phyloP scores from a whole-genome alignment of 495 filamentous ascomycete species.

The Amniculicola lignicola region DNA sequence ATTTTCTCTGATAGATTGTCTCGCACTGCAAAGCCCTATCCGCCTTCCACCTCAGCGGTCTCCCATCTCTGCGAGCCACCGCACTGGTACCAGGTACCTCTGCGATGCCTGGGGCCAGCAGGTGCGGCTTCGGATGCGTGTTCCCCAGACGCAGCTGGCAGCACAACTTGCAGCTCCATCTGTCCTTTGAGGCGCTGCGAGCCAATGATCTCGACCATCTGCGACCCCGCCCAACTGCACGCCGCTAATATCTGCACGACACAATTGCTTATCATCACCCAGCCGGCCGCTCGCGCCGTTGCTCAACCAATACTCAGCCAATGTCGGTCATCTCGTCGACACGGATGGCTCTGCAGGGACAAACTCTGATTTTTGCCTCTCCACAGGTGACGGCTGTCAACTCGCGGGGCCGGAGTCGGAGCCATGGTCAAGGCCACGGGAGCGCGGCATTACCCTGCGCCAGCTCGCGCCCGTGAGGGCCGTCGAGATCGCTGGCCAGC shows the following conservation, averaged over 20 bases:
- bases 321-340: slow-evolving; percentile 15
- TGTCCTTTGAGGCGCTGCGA: not conserved
- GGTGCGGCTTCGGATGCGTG: slow-evolving; percentile 7
- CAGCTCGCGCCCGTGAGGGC: not conserved
- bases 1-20: not conserved
- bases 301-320: slow-evolving; percentile 2
- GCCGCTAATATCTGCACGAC: slow-evolving; percentile 27
- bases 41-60: slow-evolving; percentile 3
- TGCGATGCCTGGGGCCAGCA: not conserved
- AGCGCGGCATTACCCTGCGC: not conserved
- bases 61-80: not conserved
- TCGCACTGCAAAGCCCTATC: not conserved
- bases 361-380: too few species aligned
- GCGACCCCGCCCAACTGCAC: slow-evolving; percentile 11
- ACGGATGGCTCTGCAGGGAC: not conserved
- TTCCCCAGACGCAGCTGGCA: too few species aligned
- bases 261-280: slow-evolving; percentile 13
- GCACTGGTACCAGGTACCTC: slow-evolving; percentile 5
- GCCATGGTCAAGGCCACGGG: not conserved
- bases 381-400: too few species aligned
- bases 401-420: not conserved
- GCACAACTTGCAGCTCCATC: slow-evolving; percentile 8
- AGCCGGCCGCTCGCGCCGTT: slow-evolving; percentile 10
- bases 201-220: slow-evolving; percentile 8
- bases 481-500: slow-evolving; percentile 5